A percentile compares a stretch with the other conserved stretches of the same genome.
These are phyloP conservation scores for Podila verticillata DNA, from an alignment of 192 early-diverging fungal genomes.

Conservation along the genomic window DNA sequence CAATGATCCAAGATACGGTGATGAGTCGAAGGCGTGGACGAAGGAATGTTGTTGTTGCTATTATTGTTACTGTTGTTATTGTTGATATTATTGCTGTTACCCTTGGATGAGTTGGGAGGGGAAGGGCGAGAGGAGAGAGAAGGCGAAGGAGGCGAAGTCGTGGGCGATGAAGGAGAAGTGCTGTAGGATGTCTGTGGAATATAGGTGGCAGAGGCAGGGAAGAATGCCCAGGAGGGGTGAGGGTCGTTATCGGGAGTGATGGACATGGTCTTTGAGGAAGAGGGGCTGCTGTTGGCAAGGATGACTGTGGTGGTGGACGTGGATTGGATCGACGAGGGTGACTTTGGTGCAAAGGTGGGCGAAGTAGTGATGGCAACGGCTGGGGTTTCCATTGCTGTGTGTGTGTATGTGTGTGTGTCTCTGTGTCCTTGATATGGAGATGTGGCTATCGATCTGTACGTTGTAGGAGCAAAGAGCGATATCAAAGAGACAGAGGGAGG, in stretches of 20 bases:
- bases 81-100: conserved; percentile 2
- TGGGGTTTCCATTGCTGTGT: neutral
- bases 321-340: neutral
- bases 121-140: conserved; percentile 2
- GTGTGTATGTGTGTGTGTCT: neutral
- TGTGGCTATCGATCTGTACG: neutral
- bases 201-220: conserved; percentile 42
- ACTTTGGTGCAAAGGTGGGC: neutral
- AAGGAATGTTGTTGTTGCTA: conserved; percentile 12
- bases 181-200: conserved; percentile 15
- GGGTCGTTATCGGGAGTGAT: conserved; percentile 34
- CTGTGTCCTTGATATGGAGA: neutral
- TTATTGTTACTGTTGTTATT: neutral
- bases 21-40: conserved; percentile 55
- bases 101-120: neutral
- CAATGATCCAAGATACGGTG: conserved; percentile 65
- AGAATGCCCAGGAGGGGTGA: conserved; percentile 44
- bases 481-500: neutral
- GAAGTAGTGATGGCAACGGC: neutral
- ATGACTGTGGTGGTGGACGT: neutral
- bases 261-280: neutral
- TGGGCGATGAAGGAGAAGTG: neutral
- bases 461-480: neutral
- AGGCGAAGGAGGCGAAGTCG: neutral
- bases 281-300: neutral